Percentiles rank a stretch among this genome's conserved stretches.
phyloP scores from a whole-genome alignment of 352 stramenopile genomes.

The Globisporangium recalcitrans region DNA sequence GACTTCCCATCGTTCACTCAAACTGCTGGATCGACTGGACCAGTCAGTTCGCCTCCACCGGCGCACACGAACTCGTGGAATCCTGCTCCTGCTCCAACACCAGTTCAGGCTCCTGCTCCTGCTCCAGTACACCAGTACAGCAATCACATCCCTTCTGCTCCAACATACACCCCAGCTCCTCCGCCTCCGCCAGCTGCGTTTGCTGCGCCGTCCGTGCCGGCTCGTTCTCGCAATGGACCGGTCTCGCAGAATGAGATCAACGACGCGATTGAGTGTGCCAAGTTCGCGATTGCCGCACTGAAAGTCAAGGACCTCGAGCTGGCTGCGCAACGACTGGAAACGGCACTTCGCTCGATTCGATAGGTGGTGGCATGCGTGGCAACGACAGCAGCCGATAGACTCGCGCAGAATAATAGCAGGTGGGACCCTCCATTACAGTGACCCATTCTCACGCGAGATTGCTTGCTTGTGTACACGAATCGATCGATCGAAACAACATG shows the following conservation, averaged over 20 bases:
- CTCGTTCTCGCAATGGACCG: slow-evolving; percentile 29
- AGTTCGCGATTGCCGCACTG: slow-evolving; percentile 75
- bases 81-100: background rate
- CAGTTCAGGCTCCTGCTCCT: background rate
- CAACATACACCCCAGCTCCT: slow-evolving; percentile 1
- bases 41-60: slow-evolving; percentile 12
- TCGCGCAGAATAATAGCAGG: background rate
- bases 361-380: slow-evolving; percentile 25
- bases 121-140: slow-evolving; percentile 10
- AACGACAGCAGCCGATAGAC: slow-evolving; percentile 1
- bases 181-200: slow-evolving; percentile 2
- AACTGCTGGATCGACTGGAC: slow-evolving; percentile 22
- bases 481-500: slow-evolving; percentile 8
- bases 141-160: slow-evolving; percentile 5
- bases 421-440: background rate
- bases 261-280: slow-evolving; percentile 77
- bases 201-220: slow-evolving; percentile 1
- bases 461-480: background rate
- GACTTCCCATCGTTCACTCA: slow-evolving; percentile 52
- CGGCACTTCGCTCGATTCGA: slow-evolving; percentile 64
- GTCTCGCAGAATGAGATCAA: slow-evolving; percentile 72
- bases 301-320: slow-evolving; percentile 86
- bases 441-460: background rate
- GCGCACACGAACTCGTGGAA: slow-evolving; percentile 11
- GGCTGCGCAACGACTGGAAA: slow-evolving; percentile 68